Base-by-base conservation (phyloP, 208 protist species). In the Acanthamoeba healyi region DNA sequence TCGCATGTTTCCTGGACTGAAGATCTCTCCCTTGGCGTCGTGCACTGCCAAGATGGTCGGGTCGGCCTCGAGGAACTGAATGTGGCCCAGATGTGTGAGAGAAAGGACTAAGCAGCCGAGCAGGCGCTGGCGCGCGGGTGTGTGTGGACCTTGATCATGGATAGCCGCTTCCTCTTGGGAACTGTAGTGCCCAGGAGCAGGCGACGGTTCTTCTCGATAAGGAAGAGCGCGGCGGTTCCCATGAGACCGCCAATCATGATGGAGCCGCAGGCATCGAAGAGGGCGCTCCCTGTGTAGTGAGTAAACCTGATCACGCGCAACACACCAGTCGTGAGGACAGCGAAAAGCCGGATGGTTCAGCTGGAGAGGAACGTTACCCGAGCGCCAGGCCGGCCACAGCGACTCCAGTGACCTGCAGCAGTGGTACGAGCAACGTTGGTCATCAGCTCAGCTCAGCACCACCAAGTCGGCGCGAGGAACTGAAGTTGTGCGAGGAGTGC, bases 201-300 rank as follows among this genome's bases (percentile, higher is more conserved):
- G 26, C 58, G 82, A 0, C 82, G n/a, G 34, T 90, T 90, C 82
- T 90, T 90, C 40, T 90, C 54, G 34, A 90, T 90, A 15, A 90
- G 58, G 36, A 90, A 90, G 19, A 90, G 54, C 4, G 82, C 82
- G 36, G 82, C 82, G n/a, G n/a, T 61, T 36, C 87, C 87, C 56
- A 93, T 54, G 5, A 93, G 38, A 14, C 87, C 87, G 17, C 87
- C 87, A 3, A 93, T 38, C 38, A 72, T 42, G 44, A 93, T 79
- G 15, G 44, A 65, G 6, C 87, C 87, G 26, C 38, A 54, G 4
- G 87, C 87, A 79, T 93, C 87, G 32, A 65, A 93, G 10, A 93
- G 6, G 7, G 40, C 44, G 44, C 49, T 93, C 3, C 87, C 87
- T 22, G 87, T 93, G 40, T 61, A 79, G 32, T 93, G 63, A 17